These are phyloP conservation scores for Cardamine chenopodiifolia DNA, from an alignment of 345 rosid genomes.

Conservation along the genomic window DNA sequence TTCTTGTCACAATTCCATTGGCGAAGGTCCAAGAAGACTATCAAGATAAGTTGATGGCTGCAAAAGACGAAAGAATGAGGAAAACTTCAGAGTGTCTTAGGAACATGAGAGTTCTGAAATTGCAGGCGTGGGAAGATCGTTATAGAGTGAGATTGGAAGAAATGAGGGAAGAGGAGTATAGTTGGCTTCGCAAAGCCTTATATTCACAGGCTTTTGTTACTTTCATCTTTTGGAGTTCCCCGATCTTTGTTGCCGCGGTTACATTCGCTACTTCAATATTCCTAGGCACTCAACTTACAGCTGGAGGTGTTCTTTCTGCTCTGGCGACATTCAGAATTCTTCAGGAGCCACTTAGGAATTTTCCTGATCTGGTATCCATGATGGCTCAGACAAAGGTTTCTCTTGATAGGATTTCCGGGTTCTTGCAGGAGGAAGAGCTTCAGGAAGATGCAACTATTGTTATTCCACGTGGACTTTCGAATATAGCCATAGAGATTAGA, in stretches of 20 bases:
- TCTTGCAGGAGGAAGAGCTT: slow-evolving; percentile 93
- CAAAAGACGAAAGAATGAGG: slow-evolving; percentile 99
- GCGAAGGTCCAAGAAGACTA: slow-evolving; percentile 93
- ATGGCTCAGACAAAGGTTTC: slow-evolving; percentile 99
- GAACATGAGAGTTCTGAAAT: slow-evolving; percentile 96
- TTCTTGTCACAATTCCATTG: slow-evolving; percentile 77
- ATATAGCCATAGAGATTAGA: slow-evolving; percentile 73
- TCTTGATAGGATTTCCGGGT: slow-evolving; percentile 95
- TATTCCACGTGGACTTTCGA: slow-evolving; percentile 73
- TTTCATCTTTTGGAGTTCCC: slow-evolving; percentile 98
- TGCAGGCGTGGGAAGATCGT: slow-evolving; percentile 99
- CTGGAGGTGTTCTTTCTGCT: slow-evolving; percentile 99
- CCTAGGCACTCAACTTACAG: slow-evolving; percentile 87
- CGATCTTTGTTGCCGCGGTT: slow-evolving; percentile 96
- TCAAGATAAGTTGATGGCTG: slow-evolving; percentile 93
- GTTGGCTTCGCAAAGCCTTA: slow-evolving; percentile 90
- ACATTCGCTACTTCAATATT: slow-evolving; percentile 91
- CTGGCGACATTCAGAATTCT: slow-evolving; percentile 98
- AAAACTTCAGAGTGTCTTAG: slow-evolving; percentile 95
- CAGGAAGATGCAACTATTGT: slow-evolving; percentile 88
- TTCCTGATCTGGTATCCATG: slow-evolving; percentile 98
- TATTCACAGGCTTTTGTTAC: slow-evolving; percentile 97
- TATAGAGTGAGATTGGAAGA: slow-evolving; percentile 79
- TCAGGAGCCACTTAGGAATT: slow-evolving; percentile 98
- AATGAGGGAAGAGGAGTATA: slow-evolving; percentile 88